phyloP scores from a whole-genome alignment of 2,329 filamentous ascomycete species.

The Xylaria sp. region DNA sequence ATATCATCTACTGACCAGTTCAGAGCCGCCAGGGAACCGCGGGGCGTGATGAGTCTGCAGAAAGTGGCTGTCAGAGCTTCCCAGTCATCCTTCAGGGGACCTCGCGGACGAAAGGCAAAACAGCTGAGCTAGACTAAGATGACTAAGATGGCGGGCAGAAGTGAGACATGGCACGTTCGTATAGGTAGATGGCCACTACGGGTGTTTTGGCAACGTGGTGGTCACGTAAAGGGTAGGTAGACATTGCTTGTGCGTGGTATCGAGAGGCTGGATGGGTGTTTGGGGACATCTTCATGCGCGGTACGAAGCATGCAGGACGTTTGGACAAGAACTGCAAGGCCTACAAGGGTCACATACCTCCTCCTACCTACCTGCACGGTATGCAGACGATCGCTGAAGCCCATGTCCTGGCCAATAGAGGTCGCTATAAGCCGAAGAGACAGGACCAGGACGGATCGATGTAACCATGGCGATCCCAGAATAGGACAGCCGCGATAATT shows the following conservation, averaged over 20 bases:
- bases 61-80: slow-evolving; percentile 6
- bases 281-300: background rate
- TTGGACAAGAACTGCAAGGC: too few species aligned
- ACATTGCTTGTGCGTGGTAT: background rate
- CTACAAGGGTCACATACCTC: too few species aligned
- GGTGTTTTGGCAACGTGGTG: background rate
- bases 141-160: background rate
- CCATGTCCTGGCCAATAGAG: background rate
- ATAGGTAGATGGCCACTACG: background rate
- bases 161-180: background rate
- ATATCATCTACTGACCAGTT: background rate
- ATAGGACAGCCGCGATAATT: background rate
- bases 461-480: background rate
- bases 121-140: background rate
- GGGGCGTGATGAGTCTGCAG: slow-evolving; percentile 5
- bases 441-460: background rate
- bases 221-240: background rate
- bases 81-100: slow-evolving; percentile 8
- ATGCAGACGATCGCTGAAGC: too few species aligned
- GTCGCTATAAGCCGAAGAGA: background rate
- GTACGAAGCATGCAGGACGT: too few species aligned
- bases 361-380: too few species aligned
- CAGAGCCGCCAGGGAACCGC: background rate
- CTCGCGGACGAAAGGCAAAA: background rate
- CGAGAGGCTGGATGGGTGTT: background rate